A percentile compares a stretch with the other conserved stretches of the same genome.
Evolutionary conservation across 2,329 filamentous ascomycete species (phyloP).

Genomic region (Sporothrix globosa): DNA sequence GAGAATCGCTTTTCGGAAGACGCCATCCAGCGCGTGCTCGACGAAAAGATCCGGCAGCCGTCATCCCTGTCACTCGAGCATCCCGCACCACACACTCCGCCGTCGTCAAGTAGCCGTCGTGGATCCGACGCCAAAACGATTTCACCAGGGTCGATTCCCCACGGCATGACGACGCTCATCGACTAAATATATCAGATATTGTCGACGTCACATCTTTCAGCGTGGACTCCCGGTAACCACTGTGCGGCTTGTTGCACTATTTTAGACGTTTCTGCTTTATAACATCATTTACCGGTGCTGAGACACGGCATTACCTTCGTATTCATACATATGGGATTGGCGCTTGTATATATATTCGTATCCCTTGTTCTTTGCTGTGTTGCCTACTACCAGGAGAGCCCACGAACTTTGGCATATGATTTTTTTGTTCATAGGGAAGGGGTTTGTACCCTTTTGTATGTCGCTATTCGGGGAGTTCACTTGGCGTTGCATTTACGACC

Average conservation of each 20-base stretch:
- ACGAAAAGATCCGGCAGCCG: constrained; percentile 25
- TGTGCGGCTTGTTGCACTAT: background rate
- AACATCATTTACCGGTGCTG: constrained; percentile 11
- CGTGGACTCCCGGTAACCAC: background rate
- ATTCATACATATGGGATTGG: background rate
- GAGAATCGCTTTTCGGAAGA: constrained; percentile 20
- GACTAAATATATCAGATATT: constrained; percentile 36
- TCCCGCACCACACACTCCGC: constrained; percentile 14
- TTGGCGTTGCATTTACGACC: background rate
- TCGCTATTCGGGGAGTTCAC: background rate
- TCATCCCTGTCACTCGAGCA: constrained; percentile 16
- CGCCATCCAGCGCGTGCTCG: constrained; percentile 6
- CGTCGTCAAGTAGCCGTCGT: constrained; percentile 24
- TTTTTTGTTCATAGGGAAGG: constrained; percentile 10
- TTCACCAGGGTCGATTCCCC: constrained; percentile 49
- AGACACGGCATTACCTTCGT: background rate
- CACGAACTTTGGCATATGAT: background rate
- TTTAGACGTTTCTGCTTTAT: background rate
- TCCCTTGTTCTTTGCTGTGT: background rate
- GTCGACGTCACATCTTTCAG: background rate
- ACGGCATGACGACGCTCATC: constrained; percentile 47
- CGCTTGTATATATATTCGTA: constrained; percentile 19
- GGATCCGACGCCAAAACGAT: constrained; percentile 44
- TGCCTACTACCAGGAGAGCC: background rate
- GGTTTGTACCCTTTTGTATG: background rate